Base-by-base conservation (phyloP, 2,329 filamentous ascomycete genomes). In the Xylariaceae sp. region DNA sequence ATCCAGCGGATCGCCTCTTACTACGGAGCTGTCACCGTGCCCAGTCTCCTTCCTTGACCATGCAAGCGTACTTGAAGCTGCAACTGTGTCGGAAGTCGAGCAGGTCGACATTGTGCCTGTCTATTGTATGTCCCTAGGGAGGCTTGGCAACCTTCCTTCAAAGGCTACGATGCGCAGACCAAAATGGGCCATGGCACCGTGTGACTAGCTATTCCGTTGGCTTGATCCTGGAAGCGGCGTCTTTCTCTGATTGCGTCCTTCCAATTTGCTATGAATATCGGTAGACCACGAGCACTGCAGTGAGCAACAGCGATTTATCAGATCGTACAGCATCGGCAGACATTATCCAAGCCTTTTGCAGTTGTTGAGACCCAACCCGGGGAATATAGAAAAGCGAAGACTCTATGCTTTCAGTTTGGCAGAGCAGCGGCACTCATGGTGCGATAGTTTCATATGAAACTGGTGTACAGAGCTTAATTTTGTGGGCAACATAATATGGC, bases 1-100 rank as follows among this genome's bases (percentile, higher is more conserved):
- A 56, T 50, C 53, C 50, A 65, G 60, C 53, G 66, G 63, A 60
- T 62, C 55, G 52, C 62, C 60, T 51, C 48, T 29, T 48, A 58
- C 60, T 39, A 51, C 55, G 53, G 58, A 63, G 61, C 62, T 62
- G 59, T 69, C 67, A 59, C 44, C 59, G 60, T 65, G 65, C 63
- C 64, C 61, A 65, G 69, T 71, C 74, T 79, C 76, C 77, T 78
- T 75, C 72, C 72, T 70, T 69, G 67, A 73, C 50, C 46, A 53
- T 47, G 54, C 50, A 54, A 58, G 51, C 60, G 12, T 51, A 40
- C 40, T 46, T 53, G 36, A 34, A 48, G 53, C 47, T 69, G 71
- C 72, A 74, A 65, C 65, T 67, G 66, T 65, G 67, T 70, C 65
- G 71, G 79, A 82, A 85, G 85, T 88, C 70, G 85, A 88, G 84